These are phyloP conservation scores for Colletotrichum paranaense DNA, from an alignment of 2,329 filamentous ascomycete genomes.

Conservation along the genomic window DNA sequence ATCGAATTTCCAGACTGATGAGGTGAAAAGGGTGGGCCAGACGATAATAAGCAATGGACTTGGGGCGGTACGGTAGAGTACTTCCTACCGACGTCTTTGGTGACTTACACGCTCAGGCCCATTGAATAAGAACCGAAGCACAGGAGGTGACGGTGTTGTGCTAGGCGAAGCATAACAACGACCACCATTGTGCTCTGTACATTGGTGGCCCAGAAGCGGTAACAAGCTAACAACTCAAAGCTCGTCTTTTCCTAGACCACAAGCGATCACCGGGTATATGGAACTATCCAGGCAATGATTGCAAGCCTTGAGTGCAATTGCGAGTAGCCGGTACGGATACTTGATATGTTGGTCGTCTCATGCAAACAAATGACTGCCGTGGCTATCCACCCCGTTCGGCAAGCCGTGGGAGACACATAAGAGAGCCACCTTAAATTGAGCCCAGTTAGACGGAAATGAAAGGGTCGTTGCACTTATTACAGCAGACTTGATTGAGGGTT, in stretches of 20 bases:
- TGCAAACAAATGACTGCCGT: constrained; percentile 13
- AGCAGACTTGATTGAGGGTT: background rate
- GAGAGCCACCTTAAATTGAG: background rate
- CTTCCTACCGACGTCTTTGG: background rate
- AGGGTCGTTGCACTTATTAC: constrained; percentile 11
- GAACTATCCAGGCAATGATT: constrained; percentile 17
- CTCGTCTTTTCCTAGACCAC: background rate
- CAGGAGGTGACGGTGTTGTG: background rate
- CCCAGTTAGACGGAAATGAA: background rate
- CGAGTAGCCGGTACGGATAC: background rate
- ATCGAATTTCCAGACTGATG: constrained; percentile 16
- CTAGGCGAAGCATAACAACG: background rate
- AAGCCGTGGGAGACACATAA: background rate
- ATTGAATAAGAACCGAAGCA: background rate
- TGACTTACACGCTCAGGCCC: background rate
- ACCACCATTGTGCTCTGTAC: background rate
- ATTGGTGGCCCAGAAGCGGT: constrained; percentile 4
- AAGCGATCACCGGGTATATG: background rate
- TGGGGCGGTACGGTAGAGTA: background rate
- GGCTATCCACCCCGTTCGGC: background rate
- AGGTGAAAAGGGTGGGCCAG: background rate
- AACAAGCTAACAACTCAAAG: background rate
- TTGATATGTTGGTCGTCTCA: background rate
- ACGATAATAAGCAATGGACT: background rate
- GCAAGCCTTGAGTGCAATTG: background rate